phyloP scores from a whole-genome alignment of 768 basidiomycete genomes.

The Rhodotorula toruloides region DNA sequence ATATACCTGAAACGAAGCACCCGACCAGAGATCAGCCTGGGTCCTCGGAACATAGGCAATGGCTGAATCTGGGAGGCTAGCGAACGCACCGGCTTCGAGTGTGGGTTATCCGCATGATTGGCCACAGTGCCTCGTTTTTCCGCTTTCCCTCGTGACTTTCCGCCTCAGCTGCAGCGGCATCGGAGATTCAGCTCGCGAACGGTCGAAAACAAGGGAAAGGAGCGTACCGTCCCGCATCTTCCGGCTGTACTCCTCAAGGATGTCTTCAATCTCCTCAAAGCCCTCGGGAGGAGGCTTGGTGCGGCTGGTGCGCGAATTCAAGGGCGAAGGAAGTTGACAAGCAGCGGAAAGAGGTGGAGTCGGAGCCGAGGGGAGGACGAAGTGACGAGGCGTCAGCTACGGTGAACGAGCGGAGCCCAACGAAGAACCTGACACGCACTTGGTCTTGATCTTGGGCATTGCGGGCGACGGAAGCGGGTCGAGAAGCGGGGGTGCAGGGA shows the following conservation, averaged over 20 bases:
- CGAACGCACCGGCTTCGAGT: slow-evolving; percentile 60
- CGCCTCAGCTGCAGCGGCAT: slow-evolving; percentile 58
- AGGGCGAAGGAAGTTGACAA: background rate
- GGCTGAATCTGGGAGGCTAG: background rate
- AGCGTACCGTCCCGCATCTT: slow-evolving; percentile 86
- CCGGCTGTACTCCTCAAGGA: slow-evolving; percentile 96
- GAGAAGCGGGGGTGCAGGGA: too few species aligned
- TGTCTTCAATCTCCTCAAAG: slow-evolving; percentile 72
- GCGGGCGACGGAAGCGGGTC: background rate
- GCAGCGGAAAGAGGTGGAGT: background rate
- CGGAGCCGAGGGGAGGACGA: too few species aligned
- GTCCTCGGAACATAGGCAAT: background rate
- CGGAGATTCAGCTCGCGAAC: background rate
- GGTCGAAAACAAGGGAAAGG: background rate
- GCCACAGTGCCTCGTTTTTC: slow-evolving; percentile 86
- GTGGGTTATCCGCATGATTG: slow-evolving; percentile 97
- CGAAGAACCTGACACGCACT: slow-evolving; percentile 14
- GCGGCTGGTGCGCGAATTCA: slow-evolving; percentile 47
- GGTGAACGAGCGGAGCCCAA: too few species aligned
- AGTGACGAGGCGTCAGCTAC: too few species aligned
- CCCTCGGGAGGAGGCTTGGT: slow-evolving; percentile 94
- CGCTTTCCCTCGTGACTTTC: slow-evolving; percentile 98
- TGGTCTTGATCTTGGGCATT: slow-evolving; percentile 40
- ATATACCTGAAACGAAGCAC: slow-evolving; percentile 62
- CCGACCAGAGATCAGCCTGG: background rate